These are phyloP conservation scores for Candida manassasensis DNA, from an alignment of 805 yeast genomes.

Conservation along the genomic window DNA sequence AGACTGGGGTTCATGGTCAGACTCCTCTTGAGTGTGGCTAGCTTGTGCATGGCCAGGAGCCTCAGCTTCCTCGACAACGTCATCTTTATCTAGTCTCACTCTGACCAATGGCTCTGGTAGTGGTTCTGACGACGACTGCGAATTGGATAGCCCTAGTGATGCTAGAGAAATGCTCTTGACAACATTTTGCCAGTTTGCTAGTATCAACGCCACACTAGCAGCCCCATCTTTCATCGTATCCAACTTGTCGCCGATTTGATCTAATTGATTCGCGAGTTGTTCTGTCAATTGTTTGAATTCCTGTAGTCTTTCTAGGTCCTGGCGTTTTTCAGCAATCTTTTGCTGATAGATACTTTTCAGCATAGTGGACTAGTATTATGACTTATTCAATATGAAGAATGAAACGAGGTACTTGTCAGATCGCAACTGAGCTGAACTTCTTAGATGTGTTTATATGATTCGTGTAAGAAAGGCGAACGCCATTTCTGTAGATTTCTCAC, in stretches of 20 bases:
- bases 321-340: constrained; percentile 41
- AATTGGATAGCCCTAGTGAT: constrained; percentile 43
- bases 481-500: too few species aligned
- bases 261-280: constrained; percentile 43
- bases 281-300: constrained; percentile 45
- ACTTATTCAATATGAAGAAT: too few species aligned
- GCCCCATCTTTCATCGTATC: constrained; percentile 53
- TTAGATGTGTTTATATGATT: too few species aligned
- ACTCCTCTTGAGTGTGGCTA: constrained; percentile 7
- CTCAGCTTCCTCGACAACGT: constrained; percentile 10
- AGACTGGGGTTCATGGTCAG: constrained; percentile 1
- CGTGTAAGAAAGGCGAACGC: too few species aligned
- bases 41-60: constrained; percentile 8
- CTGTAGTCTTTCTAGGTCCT: constrained; percentile 47
- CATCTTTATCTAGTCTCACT: constrained; percentile 45
- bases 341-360: constrained; percentile 13
- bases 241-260: constrained; percentile 44
- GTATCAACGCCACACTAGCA: constrained; percentile 51
- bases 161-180: constrained; percentile 60
- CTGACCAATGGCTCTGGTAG: constrained; percentile 66
- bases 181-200: constrained; percentile 64
- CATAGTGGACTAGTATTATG: too few species aligned
- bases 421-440: too few species aligned
- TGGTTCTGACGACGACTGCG: constrained; percentile 37
- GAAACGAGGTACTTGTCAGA: too few species aligned